Percentiles rank a stretch among this genome's conserved stretches.
Conservation (phyloP, 2,329 filamentous ascomycete species). For the Juglanconis juglandina region DNA sequence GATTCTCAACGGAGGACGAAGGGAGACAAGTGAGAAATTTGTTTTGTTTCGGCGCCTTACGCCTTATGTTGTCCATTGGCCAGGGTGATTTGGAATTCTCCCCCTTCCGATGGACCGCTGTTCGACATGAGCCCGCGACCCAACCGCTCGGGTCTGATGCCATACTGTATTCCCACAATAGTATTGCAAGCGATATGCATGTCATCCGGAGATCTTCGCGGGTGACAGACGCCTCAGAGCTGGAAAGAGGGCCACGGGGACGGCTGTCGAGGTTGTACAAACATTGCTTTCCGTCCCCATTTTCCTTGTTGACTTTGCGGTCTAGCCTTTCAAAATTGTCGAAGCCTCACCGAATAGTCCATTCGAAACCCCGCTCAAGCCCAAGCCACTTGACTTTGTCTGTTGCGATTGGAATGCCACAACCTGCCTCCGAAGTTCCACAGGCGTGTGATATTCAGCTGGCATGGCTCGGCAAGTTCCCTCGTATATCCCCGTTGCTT, state of each 20-base stretch:
- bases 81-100: constrained; percentile 17
- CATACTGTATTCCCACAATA: constrained; percentile 1
- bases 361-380: constrained; percentile 6
- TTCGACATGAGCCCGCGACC: constrained; percentile 10
- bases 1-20: constrained; percentile 8
- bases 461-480: constrained; percentile 7
- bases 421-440: constrained; percentile 4
- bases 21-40: constrained; percentile 1
- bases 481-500: constrained; percentile 10
- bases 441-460: constrained; percentile 16
- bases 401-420: constrained; percentile 7
- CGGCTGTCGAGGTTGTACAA: constrained; percentile 13
- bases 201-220: constrained; percentile 14
- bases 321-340: constrained; percentile 10
- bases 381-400: constrained; percentile 16
- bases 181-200: constrained; percentile 7
- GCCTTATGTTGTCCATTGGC: constrained; percentile 11
- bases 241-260: constrained; percentile 1
- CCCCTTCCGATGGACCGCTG: constrained; percentile 5
- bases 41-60: constrained; percentile 1
- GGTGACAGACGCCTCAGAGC: constrained; percentile 17
- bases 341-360: constrained; percentile 18
- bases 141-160: constrained; percentile 9
- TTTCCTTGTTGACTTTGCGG: constrained; percentile 1
- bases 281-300: constrained; percentile 1